Percentiles rank a stretch among this genome's conserved stretches.
These are phyloP conservation scores for Haematococcus lacustris DNA, from an alignment of 139 green algal genomes.

Conservation along the genomic window DNA sequence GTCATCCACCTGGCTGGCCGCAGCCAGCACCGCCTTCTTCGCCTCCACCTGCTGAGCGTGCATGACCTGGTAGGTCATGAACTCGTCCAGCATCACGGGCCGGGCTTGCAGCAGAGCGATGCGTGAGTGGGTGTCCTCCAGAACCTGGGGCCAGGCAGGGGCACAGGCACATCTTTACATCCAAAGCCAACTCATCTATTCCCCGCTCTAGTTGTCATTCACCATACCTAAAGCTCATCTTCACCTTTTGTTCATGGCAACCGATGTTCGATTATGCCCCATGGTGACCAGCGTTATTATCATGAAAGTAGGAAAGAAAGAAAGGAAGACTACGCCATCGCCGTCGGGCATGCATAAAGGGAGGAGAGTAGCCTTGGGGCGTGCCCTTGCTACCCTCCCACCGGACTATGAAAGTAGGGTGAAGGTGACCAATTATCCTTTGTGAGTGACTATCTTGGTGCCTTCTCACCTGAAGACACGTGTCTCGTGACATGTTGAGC, in stretches of 20 bases:
- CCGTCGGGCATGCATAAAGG: too few species aligned
- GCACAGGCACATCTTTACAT: not conserved
- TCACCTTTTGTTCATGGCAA: too few species aligned
- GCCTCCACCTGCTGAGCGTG: conserved; percentile 47
- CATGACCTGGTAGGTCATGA: conserved; percentile 64
- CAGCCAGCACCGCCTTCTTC: conserved; percentile 46
- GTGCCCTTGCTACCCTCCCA: too few species aligned
- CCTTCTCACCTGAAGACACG: conserved; percentile 37
- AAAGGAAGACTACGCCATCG: too few species aligned
- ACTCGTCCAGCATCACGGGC: conserved; percentile 55
- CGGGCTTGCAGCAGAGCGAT: conserved; percentile 46
- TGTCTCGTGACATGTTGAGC: conserved; percentile 46
- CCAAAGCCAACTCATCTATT: not conserved
- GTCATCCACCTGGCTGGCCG: conserved; percentile 57
- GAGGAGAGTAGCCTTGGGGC: too few species aligned
- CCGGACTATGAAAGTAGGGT: too few species aligned
- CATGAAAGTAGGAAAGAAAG: too few species aligned
- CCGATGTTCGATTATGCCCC: not conserved
- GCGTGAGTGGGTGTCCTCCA: conserved; percentile 48
- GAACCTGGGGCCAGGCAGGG: conserved; percentile 22
- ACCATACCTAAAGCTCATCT: not conserved
- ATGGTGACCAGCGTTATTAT: too few species aligned
- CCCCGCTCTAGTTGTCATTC: not conserved
- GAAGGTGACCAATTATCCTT: too few species aligned
- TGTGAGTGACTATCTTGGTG: too few species aligned